These are phyloP conservation scores for Mimosa bimucronata DNA, from an alignment of 306 rosid species.

Conservation along the genomic window DNA sequence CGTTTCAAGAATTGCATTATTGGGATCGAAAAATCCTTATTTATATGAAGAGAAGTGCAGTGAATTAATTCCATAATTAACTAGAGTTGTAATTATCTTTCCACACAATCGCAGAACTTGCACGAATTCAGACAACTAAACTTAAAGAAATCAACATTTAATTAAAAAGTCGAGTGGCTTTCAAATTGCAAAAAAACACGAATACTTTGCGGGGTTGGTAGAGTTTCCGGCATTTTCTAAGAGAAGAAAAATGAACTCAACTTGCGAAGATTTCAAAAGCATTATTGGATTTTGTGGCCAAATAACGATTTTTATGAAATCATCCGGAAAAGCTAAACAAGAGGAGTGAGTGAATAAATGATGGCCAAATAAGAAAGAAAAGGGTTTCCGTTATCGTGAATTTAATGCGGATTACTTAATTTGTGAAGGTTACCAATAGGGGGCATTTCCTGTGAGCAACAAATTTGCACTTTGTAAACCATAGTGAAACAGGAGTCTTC, in stretches of 20 bases:
- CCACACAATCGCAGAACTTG: conserved; percentile 40
- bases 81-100: conserved; percentile 33
- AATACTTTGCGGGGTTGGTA: conserved; percentile 40
- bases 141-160: conserved; percentile 41
- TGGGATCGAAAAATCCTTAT: conserved; percentile 48
- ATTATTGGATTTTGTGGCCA: conserved; percentile 37
- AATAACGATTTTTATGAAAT: conserved; percentile 46
- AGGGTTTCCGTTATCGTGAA: conserved; percentile 49
- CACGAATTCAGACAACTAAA: conserved; percentile 41
- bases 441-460: conserved; percentile 41
- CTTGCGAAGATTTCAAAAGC: conserved; percentile 49
- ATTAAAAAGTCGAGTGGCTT: conserved; percentile 37
- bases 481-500: background rate
- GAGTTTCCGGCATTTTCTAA: conserved; percentile 39
- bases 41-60: conserved; percentile 39
- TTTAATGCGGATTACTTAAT: conserved; percentile 50
- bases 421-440: conserved; percentile 48
- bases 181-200: conserved; percentile 45
- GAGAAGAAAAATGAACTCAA: conserved; percentile 41
- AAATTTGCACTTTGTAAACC: conserved; percentile 38
- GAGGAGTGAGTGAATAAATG: conserved; percentile 49
- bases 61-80: conserved; percentile 50
- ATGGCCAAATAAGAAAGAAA: conserved; percentile 41
- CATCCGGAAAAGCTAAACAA: conserved; percentile 41
- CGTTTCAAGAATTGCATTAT: conserved; percentile 53